Percentiles rank a stretch among this genome's conserved stretches.
Conservation (phyloP, 2,329 filamentous ascomycete genomes). For the Ceratocystis destructans region DNA sequence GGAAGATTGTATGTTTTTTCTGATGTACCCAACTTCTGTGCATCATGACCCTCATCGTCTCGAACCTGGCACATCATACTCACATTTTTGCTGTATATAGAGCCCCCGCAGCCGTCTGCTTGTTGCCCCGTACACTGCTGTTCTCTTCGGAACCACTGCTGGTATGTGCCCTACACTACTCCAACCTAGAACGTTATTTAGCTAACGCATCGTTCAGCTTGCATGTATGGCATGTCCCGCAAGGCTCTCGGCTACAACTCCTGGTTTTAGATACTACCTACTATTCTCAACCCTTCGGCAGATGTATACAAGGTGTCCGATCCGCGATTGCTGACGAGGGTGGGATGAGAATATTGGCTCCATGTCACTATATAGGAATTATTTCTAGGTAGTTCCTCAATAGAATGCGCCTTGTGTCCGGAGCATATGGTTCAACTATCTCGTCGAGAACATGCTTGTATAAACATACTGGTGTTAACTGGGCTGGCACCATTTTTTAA, state of each 20-base stretch:
- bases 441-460: too few relatives aligned
- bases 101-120: constrained; percentile 50
- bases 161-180: constrained; percentile 35
- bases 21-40: background rate
- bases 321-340: background rate
- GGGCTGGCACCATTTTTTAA: background rate
- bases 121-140: constrained; percentile 53
- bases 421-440: background rate
- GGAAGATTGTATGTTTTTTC: constrained; percentile 57
- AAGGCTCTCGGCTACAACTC: constrained; percentile 67
- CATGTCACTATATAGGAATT: background rate
- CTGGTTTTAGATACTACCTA: constrained; percentile 46
- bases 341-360: background rate
- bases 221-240: constrained; percentile 60
- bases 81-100: constrained; percentile 28
- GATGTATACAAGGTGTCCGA: background rate
- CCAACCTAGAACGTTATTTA: background rate
- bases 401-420: background rate
- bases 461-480: too few relatives aligned
- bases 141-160: constrained; percentile 48
- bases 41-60: background rate
- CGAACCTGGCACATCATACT: constrained; percentile 17
- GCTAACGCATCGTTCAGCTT: constrained; percentile 29
- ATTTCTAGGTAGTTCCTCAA: background rate
- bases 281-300: background rate